Base-by-base conservation (phyloP, 331 rosid genomes). In the Malus hybrid region DNA sequence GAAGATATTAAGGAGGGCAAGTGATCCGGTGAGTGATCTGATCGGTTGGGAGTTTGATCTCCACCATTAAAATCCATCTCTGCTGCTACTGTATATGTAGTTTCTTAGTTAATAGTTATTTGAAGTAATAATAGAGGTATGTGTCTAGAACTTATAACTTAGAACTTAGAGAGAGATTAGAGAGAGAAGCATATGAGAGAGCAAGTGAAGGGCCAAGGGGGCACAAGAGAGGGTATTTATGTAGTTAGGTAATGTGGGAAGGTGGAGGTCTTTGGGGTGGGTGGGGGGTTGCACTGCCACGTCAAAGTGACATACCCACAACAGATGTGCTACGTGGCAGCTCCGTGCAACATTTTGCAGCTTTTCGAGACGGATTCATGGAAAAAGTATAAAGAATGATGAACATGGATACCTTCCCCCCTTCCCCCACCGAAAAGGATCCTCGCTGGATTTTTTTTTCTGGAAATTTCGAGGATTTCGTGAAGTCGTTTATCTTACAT, bases 201-300 rank as follows among this genome's bases (percentile, higher is more conserved):
- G 29, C 16, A 5, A 20, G 31, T 5, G 27, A 8, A 50, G 7
- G 34, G 10, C 48, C 34, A 56, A 20, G 70, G 61, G 27, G 62
- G 48, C 48, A 42, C 48, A 42, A 42, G 48, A 42, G 7, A 57
- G 70, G 65, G 78, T 77, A 81, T 81, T 85, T 85, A 81, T 81
- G 42, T 31, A 74, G 48, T 42, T 42, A 5, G 48, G 48, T 3
- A 42, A 42, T 4, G 48, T 42, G 48, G 48, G 1, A 42, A 42
- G 48, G 13, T 42, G 48, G 48, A 42, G 48, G 14, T 10, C 12
- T 39, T 39, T 10, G 83, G 61, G 29, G 3, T 44, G 34, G 44
- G 70, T 18, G 46, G n/a, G 6, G 29, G 68, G n/a, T 46, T 68
- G 85, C 82, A 83, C 75, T 87, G 91, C 88, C 93, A 87, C 91